Conservation (phyloP, 495 filamentous ascomycete genomes). For the Chaetomium tenue region DNA sequence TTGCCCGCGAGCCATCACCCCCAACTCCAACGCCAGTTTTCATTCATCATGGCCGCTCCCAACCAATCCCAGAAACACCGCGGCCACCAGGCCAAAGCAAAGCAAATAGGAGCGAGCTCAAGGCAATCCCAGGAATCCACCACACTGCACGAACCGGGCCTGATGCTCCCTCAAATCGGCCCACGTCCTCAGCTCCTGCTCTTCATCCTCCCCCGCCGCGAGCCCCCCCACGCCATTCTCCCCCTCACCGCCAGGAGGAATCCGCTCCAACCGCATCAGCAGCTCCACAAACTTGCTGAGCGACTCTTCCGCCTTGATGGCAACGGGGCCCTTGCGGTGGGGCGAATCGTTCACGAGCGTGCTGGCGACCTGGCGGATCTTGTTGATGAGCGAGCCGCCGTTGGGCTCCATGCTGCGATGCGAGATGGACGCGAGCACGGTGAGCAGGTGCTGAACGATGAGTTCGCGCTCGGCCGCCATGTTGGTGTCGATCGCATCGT, state of each 20-base stretch:
- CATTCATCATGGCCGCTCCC: too few relatives aligned
- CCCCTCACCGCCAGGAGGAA: constrained; percentile 31
- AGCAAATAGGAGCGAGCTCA: constrained; percentile 2
- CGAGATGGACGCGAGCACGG: constrained; percentile 66
- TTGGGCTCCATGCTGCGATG: constrained; percentile 83
- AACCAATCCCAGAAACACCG: too few relatives aligned
- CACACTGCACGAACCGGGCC: constrained; percentile 63
- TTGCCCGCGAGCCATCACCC: too few relatives aligned
- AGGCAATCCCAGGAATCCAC: constrained; percentile 48
- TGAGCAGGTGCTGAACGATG: constrained; percentile 71
- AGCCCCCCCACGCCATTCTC: not conserved
- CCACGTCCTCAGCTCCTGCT: constrained; percentile 71
- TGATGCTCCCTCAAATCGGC: constrained; percentile 72
- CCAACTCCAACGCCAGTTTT: too few relatives aligned
- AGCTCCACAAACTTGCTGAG: constrained; percentile 67
- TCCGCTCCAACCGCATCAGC: constrained; percentile 65
- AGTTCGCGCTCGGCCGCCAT: constrained; percentile 69
- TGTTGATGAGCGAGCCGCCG: constrained; percentile 65
- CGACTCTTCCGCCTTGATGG: constrained; percentile 61
- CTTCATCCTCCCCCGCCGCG: constrained; percentile 55
- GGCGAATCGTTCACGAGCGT: constrained; percentile 65
- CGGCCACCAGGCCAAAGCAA: too few relatives aligned
- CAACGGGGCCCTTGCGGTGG: constrained; percentile 54
- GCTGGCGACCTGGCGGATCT: constrained; percentile 73
- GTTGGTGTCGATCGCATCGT: constrained; percentile 46